Evolutionary conservation across 805 yeast genomes (phyloP).

Genomic region (Candida namnaoensis): DNA sequence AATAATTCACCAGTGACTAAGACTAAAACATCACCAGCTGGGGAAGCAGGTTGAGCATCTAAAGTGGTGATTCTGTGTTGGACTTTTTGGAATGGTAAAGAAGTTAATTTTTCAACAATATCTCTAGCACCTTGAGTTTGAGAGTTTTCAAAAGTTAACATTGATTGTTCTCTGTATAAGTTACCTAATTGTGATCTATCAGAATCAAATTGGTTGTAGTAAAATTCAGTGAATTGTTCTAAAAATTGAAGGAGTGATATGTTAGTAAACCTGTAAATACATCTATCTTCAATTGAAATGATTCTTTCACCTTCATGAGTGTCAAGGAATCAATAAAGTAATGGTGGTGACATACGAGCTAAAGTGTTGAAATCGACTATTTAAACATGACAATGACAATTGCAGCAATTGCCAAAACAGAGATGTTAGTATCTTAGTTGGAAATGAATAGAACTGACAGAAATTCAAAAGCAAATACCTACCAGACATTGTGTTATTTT

Average conservation of each 20-base stretch:
- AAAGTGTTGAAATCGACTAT: slow-evolving; percentile 36
- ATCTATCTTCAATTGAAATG: no score
- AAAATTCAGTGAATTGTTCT: slow-evolving; percentile 86
- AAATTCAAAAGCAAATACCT: background rate
- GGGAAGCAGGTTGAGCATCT: slow-evolving; percentile 97
- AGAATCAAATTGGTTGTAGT: slow-evolving; percentile 90
- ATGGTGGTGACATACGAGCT: slow-evolving; percentile 24
- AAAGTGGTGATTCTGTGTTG: slow-evolving; percentile 89
- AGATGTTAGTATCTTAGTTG: background rate
- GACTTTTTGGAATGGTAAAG: slow-evolving; percentile 88
- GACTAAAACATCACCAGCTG: slow-evolving; percentile 86
- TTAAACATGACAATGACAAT: no score
- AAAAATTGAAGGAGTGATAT: background rate
- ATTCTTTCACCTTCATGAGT: no score
- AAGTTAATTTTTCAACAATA: slow-evolving; percentile 85
- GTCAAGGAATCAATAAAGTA: background rate
- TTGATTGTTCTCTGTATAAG: slow-evolving; percentile 92
- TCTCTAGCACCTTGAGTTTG: slow-evolving; percentile 92
- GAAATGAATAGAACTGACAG: background rate
- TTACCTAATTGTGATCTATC: slow-evolving; percentile 90
- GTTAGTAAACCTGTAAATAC: no score
- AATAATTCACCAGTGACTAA: slow-evolving; percentile 96
- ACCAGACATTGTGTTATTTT: slow-evolving; percentile 14
- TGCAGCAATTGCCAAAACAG: no score
- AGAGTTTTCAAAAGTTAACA: slow-evolving; percentile 93